Evolutionary conservation across 2,329 filamentous ascomycete species (phyloP).

Genomic region (Xylaria sp.): DNA sequence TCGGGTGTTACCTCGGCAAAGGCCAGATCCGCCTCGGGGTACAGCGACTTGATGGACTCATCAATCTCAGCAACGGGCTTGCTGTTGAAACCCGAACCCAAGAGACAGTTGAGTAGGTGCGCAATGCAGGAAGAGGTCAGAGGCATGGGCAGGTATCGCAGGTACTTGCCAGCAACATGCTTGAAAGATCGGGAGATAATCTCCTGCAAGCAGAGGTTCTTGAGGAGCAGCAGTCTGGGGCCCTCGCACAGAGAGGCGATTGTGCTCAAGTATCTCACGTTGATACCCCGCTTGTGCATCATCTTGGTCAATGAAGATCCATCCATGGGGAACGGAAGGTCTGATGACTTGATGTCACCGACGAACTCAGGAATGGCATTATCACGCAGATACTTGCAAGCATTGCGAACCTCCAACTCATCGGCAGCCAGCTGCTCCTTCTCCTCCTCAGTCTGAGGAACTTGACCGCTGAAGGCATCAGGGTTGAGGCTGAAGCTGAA

Average conservation of each 20-base stretch:
- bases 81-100: conserved; percentile 71
- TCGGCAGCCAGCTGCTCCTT: conserved; percentile 77
- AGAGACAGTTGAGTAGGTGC: conserved; percentile 88
- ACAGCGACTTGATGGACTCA: conserved; percentile 65
- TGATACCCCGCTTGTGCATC: conserved; percentile 95
- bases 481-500: conserved; percentile 90
- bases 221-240: conserved; percentile 69
- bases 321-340: conserved; percentile 97
- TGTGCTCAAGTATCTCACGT: conserved; percentile 90
- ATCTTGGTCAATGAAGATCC: conserved; percentile 84
- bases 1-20: conserved; percentile 77
- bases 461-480: conserved; percentile 89
- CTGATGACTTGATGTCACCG: conserved; percentile 81
- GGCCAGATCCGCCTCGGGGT: conserved; percentile 72
- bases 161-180: conserved; percentile 74
- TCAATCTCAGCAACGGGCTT: conserved; percentile 76
- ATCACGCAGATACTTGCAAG: conserved; percentile 70
- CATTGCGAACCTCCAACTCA: conserved; percentile 80
- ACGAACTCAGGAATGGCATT: conserved; percentile 80
- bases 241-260: conserved; percentile 67
- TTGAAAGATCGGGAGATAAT: conserved; percentile 97
- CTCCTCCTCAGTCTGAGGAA: conserved; percentile 83
- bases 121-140: conserved; percentile 75
- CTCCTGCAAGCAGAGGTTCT: conserved; percentile 75
- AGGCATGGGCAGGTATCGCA: conserved; percentile 72